A percentile compares a stretch with the other conserved stretches of the same genome.
These are phyloP conservation scores for Epichloe festucae DNA, from an alignment of 2,329 filamentous ascomycete species.

Conservation along the genomic window DNA sequence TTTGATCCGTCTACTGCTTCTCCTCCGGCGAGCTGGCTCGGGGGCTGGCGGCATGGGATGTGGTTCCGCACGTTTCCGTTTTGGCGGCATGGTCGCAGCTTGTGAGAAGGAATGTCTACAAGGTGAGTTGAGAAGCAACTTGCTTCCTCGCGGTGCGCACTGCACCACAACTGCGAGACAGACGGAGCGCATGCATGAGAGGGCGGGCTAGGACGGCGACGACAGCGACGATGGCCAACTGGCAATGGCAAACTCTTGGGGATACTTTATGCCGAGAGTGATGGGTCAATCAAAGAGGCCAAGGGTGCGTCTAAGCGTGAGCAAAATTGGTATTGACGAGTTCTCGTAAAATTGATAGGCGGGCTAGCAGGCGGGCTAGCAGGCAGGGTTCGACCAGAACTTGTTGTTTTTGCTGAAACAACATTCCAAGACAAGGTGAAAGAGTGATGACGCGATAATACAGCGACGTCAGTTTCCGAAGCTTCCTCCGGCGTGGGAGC, in stretches of 20 bases:
- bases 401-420: not conserved
- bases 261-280: not conserved
- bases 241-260: not conserved
- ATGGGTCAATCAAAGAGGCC: not conserved
- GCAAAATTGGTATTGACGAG: not conserved
- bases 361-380: too few relatives aligned
- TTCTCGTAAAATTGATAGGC: not conserved
- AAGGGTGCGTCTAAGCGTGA: not conserved
- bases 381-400: not conserved
- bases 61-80: slow-evolving; percentile 22
- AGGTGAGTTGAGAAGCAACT: not conserved
- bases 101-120: not conserved
- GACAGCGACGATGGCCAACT: not conserved
- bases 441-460: not conserved
- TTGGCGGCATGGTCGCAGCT: slow-evolving; percentile 21
- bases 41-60: slow-evolving; percentile 8
- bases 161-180: not conserved
- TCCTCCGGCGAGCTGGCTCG: slow-evolving; percentile 15
- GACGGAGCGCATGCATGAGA: not conserved
- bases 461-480: not conserved
- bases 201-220: not conserved
- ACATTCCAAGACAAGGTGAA: not conserved
- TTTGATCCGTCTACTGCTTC: slow-evolving; percentile 11
- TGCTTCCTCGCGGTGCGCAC: not conserved
- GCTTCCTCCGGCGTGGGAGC: not conserved